Evolutionary conservation across 257 asterid genomes (phyloP).

Genomic region (Fraxinus pennsylvanica): DNA sequence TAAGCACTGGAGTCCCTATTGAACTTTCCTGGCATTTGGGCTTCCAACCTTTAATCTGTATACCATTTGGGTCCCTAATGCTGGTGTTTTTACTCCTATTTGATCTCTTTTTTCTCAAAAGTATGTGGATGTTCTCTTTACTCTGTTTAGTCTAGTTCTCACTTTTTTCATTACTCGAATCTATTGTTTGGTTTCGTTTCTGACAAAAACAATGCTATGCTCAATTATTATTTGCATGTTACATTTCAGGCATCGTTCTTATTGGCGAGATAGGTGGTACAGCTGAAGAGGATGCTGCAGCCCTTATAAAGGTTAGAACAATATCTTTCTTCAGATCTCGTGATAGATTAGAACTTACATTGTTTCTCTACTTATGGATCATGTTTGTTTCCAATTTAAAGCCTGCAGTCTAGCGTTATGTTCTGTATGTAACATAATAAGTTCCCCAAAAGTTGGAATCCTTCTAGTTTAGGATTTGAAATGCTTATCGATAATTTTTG

Average conservation of each 20-base stretch:
- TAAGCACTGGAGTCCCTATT: neutral
- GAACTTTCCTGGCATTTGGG: neutral
- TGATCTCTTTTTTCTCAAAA: neutral
- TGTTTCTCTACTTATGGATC: neutral
- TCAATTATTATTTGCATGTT: constrained; percentile 19
- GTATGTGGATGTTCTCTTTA: neutral
- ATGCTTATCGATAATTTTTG: neutral
- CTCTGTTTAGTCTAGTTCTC: neutral
- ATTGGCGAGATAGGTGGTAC: constrained; percentile 99
- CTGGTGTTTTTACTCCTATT: neutral
- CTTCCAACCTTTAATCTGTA: neutral
- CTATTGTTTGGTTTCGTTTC: neutral
- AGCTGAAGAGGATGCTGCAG: constrained; percentile 99
- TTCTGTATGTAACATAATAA: constrained; percentile 1
- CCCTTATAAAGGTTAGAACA: constrained; percentile 76
- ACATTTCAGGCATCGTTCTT: constrained; percentile 71
- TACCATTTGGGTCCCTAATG: neutral
- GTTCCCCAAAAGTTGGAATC: neutral
- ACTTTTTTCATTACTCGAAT: neutral
- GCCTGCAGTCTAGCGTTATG: neutral
- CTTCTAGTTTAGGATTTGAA: neutral
- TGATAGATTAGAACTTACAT: neutral
- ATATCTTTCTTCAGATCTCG: constrained; percentile 5
- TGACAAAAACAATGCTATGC: constrained; percentile 6
- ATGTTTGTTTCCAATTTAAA: constrained; percentile 9